Evolutionary conservation across 257 asterid species (phyloP).

Genomic region (Capsicum chinense): DNA sequence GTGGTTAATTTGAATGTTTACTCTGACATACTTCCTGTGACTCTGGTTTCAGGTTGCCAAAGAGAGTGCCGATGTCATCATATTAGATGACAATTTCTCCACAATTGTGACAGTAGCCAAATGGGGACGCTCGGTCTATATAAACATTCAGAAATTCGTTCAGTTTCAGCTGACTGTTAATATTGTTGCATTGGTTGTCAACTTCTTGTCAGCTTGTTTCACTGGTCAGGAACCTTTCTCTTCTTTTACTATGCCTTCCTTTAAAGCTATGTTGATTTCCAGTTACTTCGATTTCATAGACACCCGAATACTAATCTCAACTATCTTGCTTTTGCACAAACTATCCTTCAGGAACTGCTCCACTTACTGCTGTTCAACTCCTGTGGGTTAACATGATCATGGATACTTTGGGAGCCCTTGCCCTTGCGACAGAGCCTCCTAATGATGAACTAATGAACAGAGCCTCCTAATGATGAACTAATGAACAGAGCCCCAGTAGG

Average conservation of each 20-base stretch:
- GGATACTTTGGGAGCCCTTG: slow-evolving; percentile 98
- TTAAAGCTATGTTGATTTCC: neutral
- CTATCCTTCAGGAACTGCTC: slow-evolving; percentile 65
- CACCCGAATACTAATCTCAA: neutral
- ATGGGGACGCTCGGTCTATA: slow-evolving; percentile 93
- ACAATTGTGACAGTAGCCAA: slow-evolving; percentile 86
- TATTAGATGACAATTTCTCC: slow-evolving; percentile 90
- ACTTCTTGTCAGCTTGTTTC: slow-evolving; percentile 83
- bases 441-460: slow-evolving; percentile 84
- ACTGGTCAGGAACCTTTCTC: slow-evolving; percentile 55
- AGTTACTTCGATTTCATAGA: neutral
- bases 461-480: slow-evolving; percentile 69
- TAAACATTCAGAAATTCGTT: slow-evolving; percentile 87
- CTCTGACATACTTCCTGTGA: slow-evolving; percentile 24
- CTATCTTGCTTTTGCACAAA: neutral
- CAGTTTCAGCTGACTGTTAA: slow-evolving; percentile 91
- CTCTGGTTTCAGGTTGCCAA: slow-evolving; percentile 68
- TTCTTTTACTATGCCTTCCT: neutral
- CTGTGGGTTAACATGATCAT: slow-evolving; percentile 99
- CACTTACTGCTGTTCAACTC: slow-evolving; percentile 96
- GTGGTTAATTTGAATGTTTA: neutral
- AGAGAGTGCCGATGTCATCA: slow-evolving; percentile 95
- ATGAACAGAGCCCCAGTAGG: slow-evolving; percentile 95
- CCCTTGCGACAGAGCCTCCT: slow-evolving; percentile 96
- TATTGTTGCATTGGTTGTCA: slow-evolving; percentile 78